These are phyloP conservation scores for Neopestalotiopsis sp. DNA, from an alignment of 2,329 filamentous ascomycete species.

Conservation along the genomic window DNA sequence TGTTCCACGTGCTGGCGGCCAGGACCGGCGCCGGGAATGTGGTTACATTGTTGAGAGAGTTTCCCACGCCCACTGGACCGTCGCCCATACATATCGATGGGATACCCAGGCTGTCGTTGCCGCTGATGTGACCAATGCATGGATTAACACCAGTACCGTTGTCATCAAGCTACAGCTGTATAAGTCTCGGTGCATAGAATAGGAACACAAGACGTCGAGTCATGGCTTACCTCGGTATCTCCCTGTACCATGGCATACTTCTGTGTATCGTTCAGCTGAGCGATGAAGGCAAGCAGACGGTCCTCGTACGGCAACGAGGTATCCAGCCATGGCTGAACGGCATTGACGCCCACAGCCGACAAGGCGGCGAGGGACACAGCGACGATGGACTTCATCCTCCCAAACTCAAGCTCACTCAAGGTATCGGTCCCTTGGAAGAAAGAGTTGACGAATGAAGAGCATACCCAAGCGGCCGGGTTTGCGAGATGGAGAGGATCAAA, in stretches of 20 bases:
- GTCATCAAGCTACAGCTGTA: neutral
- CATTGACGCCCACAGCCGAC: neutral
- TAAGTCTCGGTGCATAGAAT: neutral
- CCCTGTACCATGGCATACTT: conserved; percentile 14
- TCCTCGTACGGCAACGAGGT: conserved; percentile 7
- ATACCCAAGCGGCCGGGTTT: neutral
- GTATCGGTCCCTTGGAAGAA: neutral
- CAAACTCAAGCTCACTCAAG: neutral
- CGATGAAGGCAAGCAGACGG: conserved; percentile 11
- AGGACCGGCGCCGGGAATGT: neutral
- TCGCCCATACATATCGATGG: conserved; percentile 11
- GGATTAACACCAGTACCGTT: conserved; percentile 9
- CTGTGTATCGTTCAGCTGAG: conserved; percentile 9
- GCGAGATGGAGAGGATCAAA: neutral
- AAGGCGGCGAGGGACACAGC: neutral
- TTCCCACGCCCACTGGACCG: conserved; percentile 2
- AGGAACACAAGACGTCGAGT: neutral
- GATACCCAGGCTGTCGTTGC: conserved; percentile 8
- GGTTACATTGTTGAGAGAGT: conserved; percentile 7
- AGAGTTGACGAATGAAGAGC: neutral
- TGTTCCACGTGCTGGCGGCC: conserved; percentile 10
- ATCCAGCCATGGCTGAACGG: conserved; percentile 12
- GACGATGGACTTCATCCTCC: neutral
- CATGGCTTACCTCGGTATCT: conserved; percentile 8
- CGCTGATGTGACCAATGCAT: conserved; percentile 15